Evolutionary conservation across 2,329 filamentous ascomycete species (phyloP), one percentile per base, ranked within the genome.

Genomic region (Claviceps humidiphila): DNA sequence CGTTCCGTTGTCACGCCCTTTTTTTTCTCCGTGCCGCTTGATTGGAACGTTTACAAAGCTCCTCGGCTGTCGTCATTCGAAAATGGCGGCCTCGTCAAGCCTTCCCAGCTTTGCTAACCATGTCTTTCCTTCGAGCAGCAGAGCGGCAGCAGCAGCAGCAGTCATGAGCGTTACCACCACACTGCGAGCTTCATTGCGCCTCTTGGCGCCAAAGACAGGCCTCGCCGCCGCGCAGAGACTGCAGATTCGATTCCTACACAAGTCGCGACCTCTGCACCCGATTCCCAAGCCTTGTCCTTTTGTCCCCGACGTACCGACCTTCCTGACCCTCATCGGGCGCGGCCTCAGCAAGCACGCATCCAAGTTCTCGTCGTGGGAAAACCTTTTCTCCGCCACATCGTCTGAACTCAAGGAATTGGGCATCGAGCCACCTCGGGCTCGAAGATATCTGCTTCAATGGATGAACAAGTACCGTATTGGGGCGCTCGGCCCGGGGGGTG

Each of bases 351-450:
- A 85, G 64, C 88, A 96, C 72, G 80, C 85, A 48, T 75, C 80
- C 69, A 97, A 97, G 69, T 88, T 98, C 61, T 82, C 87, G 2
- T 84, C 85, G 11, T 97, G 93, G 93, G 85, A 93, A 51, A 80
- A 87, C 5, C 81, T 98, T 46, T 97, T 97, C 76, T 83, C 83
- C 46, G 75, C 93, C 57, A 83, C 81, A 22, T 89, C 87, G 17
- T 67, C 75, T 45, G 83, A 97, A 69, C 76, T 98, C 58, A 82
- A 83, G 58, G 84, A 91, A 60, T 76, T 93, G 17, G 91, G 93
- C 52, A 77, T 97, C 56, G 91, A 97, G 66, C 89, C 89, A 14
- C 79, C 91, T 17, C 84, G 91, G 45, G 80, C 81, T 58, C 80
- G 93, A 56, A 77, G 84, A 53, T 98, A 97, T 64, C 78, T 98